phyloP scores from a whole-genome alignment of 1,284 basidiomycete genomes.

The Sanghuangporus weigelae region DNA sequence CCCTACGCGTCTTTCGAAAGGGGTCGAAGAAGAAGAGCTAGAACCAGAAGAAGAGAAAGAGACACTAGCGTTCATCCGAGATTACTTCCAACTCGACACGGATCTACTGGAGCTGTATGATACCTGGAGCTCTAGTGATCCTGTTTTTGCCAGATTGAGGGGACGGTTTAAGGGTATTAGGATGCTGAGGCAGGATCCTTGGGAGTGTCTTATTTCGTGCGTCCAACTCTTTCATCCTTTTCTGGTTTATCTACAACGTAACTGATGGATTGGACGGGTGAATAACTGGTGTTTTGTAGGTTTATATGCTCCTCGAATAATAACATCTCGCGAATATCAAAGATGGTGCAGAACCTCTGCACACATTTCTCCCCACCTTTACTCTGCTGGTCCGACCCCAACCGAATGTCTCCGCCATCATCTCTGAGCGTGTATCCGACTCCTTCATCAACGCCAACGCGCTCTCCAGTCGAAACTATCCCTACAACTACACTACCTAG shows the following conservation, averaged over 20 bases:
- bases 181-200: constrained; percentile 90
- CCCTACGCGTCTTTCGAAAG: constrained; percentile 26
- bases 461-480: constrained; percentile 17
- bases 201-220: constrained; percentile 90
- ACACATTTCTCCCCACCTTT: constrained; percentile 66
- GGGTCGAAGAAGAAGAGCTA: constrained; percentile 20
- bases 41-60: constrained; percentile 37
- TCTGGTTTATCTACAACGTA: constrained; percentile 12
- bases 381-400: constrained; percentile 45
- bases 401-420: constrained; percentile 23
- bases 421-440: neutral
- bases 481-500: neutral
- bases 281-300: constrained; percentile 35
- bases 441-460: neutral
- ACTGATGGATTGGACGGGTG: neutral
- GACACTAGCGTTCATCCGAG: constrained; percentile 72
- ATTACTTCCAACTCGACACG: constrained; percentile 88
- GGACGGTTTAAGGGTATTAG: constrained; percentile 62
- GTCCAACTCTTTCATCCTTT: constrained; percentile 28
- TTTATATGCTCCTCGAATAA: constrained; percentile 99
- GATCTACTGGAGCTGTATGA: constrained; percentile 74
- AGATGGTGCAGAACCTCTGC: constrained; percentile 79
- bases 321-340: constrained; percentile 88
- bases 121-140: constrained; percentile 74
- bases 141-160: constrained; percentile 65